A percentile compares a stretch with the other conserved stretches of the same genome.
Evolutionary conservation across 2,329 filamentous ascomycete genomes (phyloP).

Genomic region (Botrytis squamosa): DNA sequence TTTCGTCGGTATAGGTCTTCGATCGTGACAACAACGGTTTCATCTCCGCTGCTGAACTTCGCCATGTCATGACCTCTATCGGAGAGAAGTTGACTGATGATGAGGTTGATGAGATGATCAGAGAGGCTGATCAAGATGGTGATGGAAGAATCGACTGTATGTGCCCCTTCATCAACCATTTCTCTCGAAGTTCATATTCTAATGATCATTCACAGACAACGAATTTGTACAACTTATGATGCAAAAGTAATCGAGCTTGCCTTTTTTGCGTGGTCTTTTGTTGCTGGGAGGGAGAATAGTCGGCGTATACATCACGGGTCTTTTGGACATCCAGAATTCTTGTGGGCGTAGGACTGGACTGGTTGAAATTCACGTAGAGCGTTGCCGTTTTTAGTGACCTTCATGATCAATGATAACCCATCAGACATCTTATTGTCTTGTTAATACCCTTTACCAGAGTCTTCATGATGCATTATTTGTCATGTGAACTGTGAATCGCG

Average conservation of each 20-base stretch:
- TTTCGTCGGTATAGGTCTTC: conserved; percentile 56
- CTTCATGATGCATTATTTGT: not conserved
- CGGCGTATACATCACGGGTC: conserved; percentile 13
- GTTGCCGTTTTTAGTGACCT: conserved; percentile 13
- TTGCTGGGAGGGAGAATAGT: conserved; percentile 19
- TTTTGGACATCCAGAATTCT: conserved; percentile 19
- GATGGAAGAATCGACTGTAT: conserved; percentile 86
- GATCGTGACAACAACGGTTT: conserved; percentile 91
- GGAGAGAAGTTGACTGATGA: conserved; percentile 89
- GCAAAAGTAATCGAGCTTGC: conserved; percentile 64
- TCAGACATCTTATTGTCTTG: conserved; percentile 11
- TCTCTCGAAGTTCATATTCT: conserved; percentile 26
- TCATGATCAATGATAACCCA: conserved; percentile 13
- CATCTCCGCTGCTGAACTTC: conserved; percentile 83
- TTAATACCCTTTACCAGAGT: conserved; percentile 15
- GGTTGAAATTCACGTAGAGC: conserved; percentile 18
- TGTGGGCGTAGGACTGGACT: conserved; percentile 13
- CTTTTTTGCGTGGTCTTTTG: conserved; percentile 24
- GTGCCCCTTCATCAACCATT: conserved; percentile 39
- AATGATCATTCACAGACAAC: conserved; percentile 60
- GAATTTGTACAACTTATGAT: conserved; percentile 95
- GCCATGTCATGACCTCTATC: conserved; percentile 90
- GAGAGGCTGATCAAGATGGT: conserved; percentile 85
- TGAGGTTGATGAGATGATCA: conserved; percentile 91
- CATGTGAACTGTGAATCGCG: not conserved